Evolutionary conservation across 2,329 filamentous ascomycete genomes (phyloP).

Genomic region (Aspergillus sp.): DNA sequence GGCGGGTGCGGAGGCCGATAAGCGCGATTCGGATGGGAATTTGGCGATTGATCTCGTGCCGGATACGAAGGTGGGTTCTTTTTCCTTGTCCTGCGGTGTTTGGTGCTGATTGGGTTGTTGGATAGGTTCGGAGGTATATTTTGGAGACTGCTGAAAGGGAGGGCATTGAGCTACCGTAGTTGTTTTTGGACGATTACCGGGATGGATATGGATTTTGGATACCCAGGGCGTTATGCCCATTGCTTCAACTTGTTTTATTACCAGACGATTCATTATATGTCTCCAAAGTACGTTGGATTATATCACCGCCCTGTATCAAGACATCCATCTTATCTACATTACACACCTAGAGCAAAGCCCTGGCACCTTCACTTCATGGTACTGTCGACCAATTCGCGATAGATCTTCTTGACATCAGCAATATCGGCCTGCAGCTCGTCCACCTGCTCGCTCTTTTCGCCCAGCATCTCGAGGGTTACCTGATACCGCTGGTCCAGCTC

Average conservation of each 20-base stretch:
- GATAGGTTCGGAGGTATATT: conserved; percentile 65
- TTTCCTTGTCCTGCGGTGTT: conserved; percentile 1
- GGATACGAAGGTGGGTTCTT: conserved; percentile 61
- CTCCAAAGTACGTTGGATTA: neutral
- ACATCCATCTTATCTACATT: too few species aligned
- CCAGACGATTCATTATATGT: neutral
- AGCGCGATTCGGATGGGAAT: conserved; percentile 61
- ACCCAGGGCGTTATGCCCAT: conserved; percentile 2
- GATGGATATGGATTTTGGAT: too few species aligned
- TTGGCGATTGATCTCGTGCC: conserved; percentile 75
- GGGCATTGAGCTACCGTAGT: conserved; percentile 56
- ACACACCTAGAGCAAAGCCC: too few species aligned
- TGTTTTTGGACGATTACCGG: neutral
- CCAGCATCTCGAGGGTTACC: conserved; percentile 85
- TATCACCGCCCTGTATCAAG: too few species aligned
- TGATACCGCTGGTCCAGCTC: conserved; percentile 71
- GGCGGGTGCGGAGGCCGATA: conserved; percentile 71
- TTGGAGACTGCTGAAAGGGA: conserved; percentile 70
- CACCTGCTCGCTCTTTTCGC: conserved; percentile 92
- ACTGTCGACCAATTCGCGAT: conserved; percentile 80
- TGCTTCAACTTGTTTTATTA: neutral
- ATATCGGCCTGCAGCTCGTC: conserved; percentile 87
- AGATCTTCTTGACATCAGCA: conserved; percentile 89
- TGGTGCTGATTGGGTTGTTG: neutral
- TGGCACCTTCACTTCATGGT: conserved; percentile 55